Base-by-base conservation (phyloP, 2,329 filamentous ascomycete species). In the Cladosporium sp. region DNA sequence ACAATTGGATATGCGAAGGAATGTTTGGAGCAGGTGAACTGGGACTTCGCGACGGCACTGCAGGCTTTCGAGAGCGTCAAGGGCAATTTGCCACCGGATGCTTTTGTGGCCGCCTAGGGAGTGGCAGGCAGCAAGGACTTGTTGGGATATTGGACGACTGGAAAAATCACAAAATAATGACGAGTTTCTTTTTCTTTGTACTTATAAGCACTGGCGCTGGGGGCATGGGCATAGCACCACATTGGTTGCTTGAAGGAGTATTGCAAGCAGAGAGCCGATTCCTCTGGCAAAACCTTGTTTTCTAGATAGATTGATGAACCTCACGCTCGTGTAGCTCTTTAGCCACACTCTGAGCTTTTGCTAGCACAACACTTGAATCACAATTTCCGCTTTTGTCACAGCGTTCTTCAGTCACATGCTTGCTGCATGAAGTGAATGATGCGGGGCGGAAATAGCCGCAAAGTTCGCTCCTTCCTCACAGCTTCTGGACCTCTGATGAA, bases 41-140 rank as follows among this genome's bases (percentile, higher is more conserved):
- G 90, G 89, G 81, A 95, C 65, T 82, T 91, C 43, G 80, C 87
- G 32, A 79, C 80, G 57, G 92, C 91, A 2, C 71, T 91, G 58
- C 73, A 78, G 48, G 82, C 88, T 27, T 96, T 96, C 64, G 80
- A 85, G 55, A 80, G 85, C 58, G 83, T 88, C 51, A 89, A 85
- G 76, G 88, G 62, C 2, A 71, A 58, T 30, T 54, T 76, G 27
- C 68, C 70, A n/a, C 57, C 70, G 15, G 70, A 73, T 24, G 71
- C 72, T 5, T 76, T 71, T 58, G 37, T 51, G 13, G 47, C 47
- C 24, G 47, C 40, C 20, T 50, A 50, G 47, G 27, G 7, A 38
- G 40, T 30, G 32, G 47, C 13, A 22, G 18, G 22, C 13, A 48
- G 34, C 20, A 50, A 30, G 22, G 40, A 39, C n/a, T 39, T 44